phyloP scores from a whole-genome alignment of 2,329 filamentous ascomycete species.

The Claviceps sp. region DNA sequence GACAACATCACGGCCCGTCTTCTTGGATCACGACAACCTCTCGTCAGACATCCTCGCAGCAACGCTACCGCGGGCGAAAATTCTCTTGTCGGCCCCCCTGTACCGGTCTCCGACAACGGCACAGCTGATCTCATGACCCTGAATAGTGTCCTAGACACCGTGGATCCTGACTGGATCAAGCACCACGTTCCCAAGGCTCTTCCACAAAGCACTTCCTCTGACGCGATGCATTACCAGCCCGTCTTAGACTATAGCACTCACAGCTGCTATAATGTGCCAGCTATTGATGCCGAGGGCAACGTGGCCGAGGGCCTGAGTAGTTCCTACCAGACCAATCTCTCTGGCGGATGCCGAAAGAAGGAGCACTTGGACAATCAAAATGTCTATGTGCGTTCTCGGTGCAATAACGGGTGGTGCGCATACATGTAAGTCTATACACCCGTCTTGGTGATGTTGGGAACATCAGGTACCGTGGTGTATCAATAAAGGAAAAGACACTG shows the following conservation, averaged over 20 bases:
- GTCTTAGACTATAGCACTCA: constrained; percentile 7
- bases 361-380: constrained; percentile 12
- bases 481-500: no score
- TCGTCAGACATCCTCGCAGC: neutral
- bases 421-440: constrained; percentile 9
- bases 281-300: constrained; percentile 19
- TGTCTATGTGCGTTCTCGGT: constrained; percentile 12
- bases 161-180: no score
- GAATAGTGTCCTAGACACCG: no score
- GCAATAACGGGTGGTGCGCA: constrained; percentile 15
- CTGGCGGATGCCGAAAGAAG: constrained; percentile 8
- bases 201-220: constrained; percentile 1
- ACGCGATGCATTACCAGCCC: constrained; percentile 6
- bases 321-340: neutral
- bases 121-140: no score
- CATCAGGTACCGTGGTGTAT: no score
- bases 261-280: constrained; percentile 15
- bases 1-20: neutral
- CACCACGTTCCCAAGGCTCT: constrained; percentile 1
- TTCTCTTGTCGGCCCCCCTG: neutral
- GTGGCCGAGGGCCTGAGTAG: constrained; percentile 15
- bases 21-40: neutral
- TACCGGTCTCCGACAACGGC: no score
- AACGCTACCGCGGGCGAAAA: neutral
- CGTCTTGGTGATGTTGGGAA: no score